Evolutionary conservation across 352 stramenopile species (phyloP).

Genomic region (Pythium utonaiense): DNA sequence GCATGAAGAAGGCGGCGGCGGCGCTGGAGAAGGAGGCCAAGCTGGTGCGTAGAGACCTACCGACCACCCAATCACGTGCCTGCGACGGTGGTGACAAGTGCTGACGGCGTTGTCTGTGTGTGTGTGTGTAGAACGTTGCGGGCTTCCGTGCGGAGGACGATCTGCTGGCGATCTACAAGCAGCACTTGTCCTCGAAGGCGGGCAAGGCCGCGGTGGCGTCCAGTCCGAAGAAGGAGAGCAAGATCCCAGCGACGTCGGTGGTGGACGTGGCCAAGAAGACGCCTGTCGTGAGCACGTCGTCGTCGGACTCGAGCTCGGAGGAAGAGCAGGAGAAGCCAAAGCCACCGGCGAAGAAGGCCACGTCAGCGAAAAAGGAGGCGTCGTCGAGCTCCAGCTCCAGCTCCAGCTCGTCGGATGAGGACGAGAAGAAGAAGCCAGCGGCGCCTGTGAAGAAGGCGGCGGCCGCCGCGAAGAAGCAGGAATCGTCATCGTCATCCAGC

Average conservation of each 20-base stretch:
- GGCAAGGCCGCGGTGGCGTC: constrained; percentile 9
- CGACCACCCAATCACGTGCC: too few relatives aligned
- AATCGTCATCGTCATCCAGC: not conserved
- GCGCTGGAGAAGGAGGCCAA: constrained; percentile 73
- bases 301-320: constrained; percentile 22
- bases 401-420: constrained; percentile 38
- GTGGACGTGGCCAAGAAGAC: constrained; percentile 59
- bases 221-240: constrained; percentile 40
- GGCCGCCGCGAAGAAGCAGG: constrained; percentile 10
- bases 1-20: constrained; percentile 67
- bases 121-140: constrained; percentile 29
- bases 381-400: constrained; percentile 23
- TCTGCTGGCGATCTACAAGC: constrained; percentile 69
- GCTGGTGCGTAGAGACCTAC: constrained; percentile 55
- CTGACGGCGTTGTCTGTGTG: not conserved
- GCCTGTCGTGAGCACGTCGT: constrained; percentile 31
- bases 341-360: constrained; percentile 13
- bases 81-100: too few relatives aligned
- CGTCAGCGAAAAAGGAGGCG: constrained; percentile 21
- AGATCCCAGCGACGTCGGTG: constrained; percentile 48
- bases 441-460: constrained; percentile 3
- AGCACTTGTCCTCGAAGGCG: constrained; percentile 49
- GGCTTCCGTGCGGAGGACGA: constrained; percentile 61
- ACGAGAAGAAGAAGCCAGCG: constrained; percentile 7
- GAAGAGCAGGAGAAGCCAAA: constrained; percentile 20